phyloP scores from a whole-genome alignment of 495 filamentous ascomycete species.

The Trypethelium eluteriae region DNA sequence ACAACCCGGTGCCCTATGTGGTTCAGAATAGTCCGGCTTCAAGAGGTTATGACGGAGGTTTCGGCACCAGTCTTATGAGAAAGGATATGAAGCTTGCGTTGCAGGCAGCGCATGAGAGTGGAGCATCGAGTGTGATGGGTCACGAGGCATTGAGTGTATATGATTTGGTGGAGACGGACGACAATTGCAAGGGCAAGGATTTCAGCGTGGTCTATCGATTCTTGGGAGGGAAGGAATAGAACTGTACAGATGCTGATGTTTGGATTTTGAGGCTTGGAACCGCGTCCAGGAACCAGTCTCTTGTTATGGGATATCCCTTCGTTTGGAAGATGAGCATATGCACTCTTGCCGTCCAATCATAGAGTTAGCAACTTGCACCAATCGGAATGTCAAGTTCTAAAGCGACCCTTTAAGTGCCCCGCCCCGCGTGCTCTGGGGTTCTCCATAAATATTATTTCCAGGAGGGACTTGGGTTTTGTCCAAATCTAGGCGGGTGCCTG shows the following conservation, averaged over 20 bases:
- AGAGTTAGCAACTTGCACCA: too few relatives aligned
- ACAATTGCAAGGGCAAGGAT: conserved; percentile 34
- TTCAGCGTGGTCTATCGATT: conserved; percentile 40
- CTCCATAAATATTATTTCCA: neutral
- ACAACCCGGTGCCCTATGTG: conserved; percentile 88
- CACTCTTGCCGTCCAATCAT: too few relatives aligned
- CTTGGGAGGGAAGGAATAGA: conserved; percentile 35
- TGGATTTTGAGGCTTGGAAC: too few relatives aligned
- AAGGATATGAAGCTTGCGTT: conserved; percentile 48
- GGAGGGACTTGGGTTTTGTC: neutral
- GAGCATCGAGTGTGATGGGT: conserved; percentile 30
- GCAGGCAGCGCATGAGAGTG: conserved; percentile 28
- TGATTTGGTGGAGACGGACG: conserved; percentile 27
- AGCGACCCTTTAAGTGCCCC: too few relatives aligned
- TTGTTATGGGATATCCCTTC: neutral
- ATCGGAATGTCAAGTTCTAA: too few relatives aligned
- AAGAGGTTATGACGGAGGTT: conserved; percentile 71
- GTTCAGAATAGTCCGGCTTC: conserved; percentile 62
- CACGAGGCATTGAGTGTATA: conserved; percentile 34
- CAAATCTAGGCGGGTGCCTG: neutral
- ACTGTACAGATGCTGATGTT: neutral
- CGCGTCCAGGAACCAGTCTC: too few relatives aligned
- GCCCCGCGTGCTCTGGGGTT: neutral
- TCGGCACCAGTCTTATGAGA: conserved; percentile 74
- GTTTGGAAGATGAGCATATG: too few relatives aligned